phyloP scores from a whole-genome alignment of 2,329 filamentous ascomycete species.

The Penicillium sp. region DNA sequence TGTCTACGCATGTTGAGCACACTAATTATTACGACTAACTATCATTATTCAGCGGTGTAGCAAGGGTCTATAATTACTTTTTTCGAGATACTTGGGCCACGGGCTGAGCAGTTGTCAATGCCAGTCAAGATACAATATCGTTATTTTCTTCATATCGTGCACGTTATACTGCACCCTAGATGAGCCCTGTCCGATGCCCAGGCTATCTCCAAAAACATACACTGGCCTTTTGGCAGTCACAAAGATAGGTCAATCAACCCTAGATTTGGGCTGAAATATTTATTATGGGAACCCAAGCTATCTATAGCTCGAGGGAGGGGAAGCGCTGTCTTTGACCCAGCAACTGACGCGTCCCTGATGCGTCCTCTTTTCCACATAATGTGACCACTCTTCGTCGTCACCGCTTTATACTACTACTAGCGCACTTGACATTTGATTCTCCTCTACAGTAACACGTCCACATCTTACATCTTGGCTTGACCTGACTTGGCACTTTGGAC shows the following conservation, averaged over 20 bases:
- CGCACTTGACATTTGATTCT: not conserved
- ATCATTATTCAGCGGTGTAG: not conserved
- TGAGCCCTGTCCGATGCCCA: not conserved
- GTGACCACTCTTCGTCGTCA: not conserved
- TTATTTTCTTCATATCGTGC: not conserved
- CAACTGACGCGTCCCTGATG: slow-evolving; percentile 17
- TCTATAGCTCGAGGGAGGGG: slow-evolving; percentile 16
- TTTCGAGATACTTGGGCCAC: not conserved
- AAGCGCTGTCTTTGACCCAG: slow-evolving; percentile 9
- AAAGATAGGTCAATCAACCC: not conserved
- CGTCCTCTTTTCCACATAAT: not conserved
- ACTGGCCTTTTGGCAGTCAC: not conserved
- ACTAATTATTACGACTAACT: not conserved
- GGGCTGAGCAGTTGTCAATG: not conserved
- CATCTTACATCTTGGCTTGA: not conserved
- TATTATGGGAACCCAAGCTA: slow-evolving; percentile 10
- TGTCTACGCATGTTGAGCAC: not conserved
- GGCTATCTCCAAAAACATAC: not conserved
- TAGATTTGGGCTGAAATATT: slow-evolving; percentile 13
- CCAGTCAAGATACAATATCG: not conserved
- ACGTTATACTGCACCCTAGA: not conserved
- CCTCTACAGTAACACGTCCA: not conserved
- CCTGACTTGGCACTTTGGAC: not conserved
- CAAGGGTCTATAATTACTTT: not conserved
- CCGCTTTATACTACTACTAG: not conserved